phyloP scores from a whole-genome alignment of 2,329 filamentous ascomycete species.

The Aquanectria penicillioides region DNA sequence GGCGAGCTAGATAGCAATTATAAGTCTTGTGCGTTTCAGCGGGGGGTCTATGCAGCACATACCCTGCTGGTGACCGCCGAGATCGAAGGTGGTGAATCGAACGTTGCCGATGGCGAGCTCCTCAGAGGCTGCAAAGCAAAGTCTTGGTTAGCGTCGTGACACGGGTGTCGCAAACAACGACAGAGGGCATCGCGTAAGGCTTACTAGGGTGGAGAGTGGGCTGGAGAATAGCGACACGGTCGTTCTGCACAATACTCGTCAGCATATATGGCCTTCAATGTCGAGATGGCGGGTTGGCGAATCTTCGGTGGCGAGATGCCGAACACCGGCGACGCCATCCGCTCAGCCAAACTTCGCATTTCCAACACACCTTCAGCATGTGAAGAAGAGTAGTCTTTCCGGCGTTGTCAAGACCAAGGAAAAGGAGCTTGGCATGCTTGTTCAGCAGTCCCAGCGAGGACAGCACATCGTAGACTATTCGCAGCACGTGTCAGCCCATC shows the following conservation, averaged over 20 bases:
- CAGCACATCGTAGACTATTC: constrained; percentile 83
- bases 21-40: constrained; percentile 2
- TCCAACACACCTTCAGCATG: constrained; percentile 84
- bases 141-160: constrained; percentile 32
- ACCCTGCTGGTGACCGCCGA: constrained; percentile 94
- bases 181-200: constrained; percentile 44
- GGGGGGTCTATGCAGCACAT: constrained; percentile 37
- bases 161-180: background rate
- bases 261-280: constrained; percentile 30
- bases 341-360: background rate
- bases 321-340: constrained; percentile 4
- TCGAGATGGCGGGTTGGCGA: background rate
- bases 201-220: constrained; percentile 91
- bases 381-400: constrained; percentile 94
- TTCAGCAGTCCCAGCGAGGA: constrained; percentile 88
- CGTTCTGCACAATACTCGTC: constrained; percentile 69
- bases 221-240: constrained; percentile 89
- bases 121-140: constrained; percentile 77
- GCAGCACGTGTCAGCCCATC: constrained; percentile 47
- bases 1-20: constrained; percentile 72
- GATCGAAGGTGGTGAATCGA: constrained; percentile 93
- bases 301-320: constrained; percentile 6
- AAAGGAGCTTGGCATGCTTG: constrained; percentile 95
- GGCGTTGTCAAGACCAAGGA: constrained; percentile 92
- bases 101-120: constrained; percentile 93